These are phyloP conservation scores for Filobasidium wieringae DNA, from an alignment of 768 basidiomycete species.

Conservation along the genomic window DNA sequence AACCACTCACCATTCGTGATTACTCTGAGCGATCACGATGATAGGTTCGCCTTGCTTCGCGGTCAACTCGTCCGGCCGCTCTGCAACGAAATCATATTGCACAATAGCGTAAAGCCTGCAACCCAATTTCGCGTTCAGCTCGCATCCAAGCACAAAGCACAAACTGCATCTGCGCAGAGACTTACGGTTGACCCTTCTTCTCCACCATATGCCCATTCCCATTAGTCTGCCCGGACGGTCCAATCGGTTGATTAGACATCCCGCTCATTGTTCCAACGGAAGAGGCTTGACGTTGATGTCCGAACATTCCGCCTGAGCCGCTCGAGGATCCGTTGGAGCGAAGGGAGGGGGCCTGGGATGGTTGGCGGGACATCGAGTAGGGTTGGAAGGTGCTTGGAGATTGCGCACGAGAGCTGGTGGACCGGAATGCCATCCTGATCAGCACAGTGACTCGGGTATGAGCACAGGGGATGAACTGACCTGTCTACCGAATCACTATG, in stretches of 20 bases:
- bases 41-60: constrained; percentile 88
- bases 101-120: constrained; percentile 83
- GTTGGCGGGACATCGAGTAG: constrained; percentile 15
- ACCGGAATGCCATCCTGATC: not conserved
- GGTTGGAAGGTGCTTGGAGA: constrained; percentile 10
- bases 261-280: not conserved
- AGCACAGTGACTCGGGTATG: not conserved
- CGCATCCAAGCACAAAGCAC: constrained; percentile 89
- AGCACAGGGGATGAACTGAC: not conserved
- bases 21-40: constrained; percentile 97
- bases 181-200: constrained; percentile 11
- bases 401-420: not conserved
- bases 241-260: not conserved
- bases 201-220: constrained; percentile 38
- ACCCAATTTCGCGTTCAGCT: constrained; percentile 78
- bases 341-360: constrained; percentile 3
- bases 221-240: not conserved
- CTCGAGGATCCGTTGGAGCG: constrained; percentile 19
- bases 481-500: not conserved
- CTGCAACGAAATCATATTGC: constrained; percentile 88
- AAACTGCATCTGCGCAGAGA: not conserved
- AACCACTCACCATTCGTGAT: constrained; percentile 69
- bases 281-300: not conserved
- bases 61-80: constrained; percentile 89
- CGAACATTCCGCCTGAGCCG: not conserved